Evolutionary conservation across 2,329 filamentous ascomycete genomes (phyloP).

Genomic region (Exophiala alcalophila): DNA sequence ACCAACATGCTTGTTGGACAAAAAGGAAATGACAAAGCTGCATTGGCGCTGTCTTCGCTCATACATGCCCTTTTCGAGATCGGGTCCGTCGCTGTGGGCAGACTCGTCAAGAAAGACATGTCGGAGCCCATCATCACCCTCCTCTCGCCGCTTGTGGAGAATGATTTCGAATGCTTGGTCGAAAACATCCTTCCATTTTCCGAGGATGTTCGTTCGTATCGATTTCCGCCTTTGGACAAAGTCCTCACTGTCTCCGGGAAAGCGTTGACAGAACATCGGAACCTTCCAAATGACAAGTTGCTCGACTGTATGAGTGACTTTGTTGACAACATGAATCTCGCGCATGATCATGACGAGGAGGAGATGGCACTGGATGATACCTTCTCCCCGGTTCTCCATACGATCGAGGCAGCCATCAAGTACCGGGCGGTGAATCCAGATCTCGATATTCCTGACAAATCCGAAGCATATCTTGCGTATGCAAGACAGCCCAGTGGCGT

Average conservation of each 20-base stretch:
- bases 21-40: constrained; percentile 75
- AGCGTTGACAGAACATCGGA: constrained; percentile 73
- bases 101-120: constrained; percentile 79
- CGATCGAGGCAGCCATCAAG: constrained; percentile 80
- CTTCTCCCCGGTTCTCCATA: constrained; percentile 82
- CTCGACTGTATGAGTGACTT: constrained; percentile 82
- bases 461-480: constrained; percentile 67
- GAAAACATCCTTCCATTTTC: constrained; percentile 90
- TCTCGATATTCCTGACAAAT: constrained; percentile 59
- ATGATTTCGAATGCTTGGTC: constrained; percentile 77
- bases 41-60: constrained; percentile 81
- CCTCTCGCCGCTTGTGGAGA: constrained; percentile 74
- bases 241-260: constrained; percentile 85
- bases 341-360: constrained; percentile 68
- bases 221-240: constrained; percentile 83
- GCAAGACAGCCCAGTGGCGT: constrained; percentile 69
- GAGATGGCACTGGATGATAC: constrained; percentile 76
- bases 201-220: constrained; percentile 86
- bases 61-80: constrained; percentile 83
- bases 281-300: constrained; percentile 73
- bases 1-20: constrained; percentile 73
- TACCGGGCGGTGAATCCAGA: constrained; percentile 74
- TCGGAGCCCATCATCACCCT: constrained; percentile 75
- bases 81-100: constrained; percentile 79
- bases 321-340: constrained; percentile 87